Evolutionary conservation across 768 basidiomycete species (phyloP), one percentile per base, ranked within the genome.

Genomic region (Phlebiopsis flavidoalba): DNA sequence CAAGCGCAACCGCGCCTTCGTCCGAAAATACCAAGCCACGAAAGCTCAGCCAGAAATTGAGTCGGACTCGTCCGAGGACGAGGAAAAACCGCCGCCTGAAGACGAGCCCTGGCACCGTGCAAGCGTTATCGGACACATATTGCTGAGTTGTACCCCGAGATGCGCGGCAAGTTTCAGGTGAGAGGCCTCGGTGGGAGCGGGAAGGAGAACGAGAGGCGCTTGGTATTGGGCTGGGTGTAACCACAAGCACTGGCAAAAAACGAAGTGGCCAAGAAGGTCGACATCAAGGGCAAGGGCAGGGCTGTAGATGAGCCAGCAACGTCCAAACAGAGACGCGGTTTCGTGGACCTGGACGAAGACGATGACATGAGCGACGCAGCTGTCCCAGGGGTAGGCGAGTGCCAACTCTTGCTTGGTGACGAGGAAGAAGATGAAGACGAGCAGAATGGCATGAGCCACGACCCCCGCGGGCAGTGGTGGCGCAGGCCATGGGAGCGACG

Each of bases 91-190:
- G 75, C 74, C 26, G 26, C 6, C 26, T n/a, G n/a, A 31, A 31
- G n/a, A 70, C 70, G 56, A 71, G 63, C 21, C 75, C 76, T n/a
- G 55, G 78, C 77, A 45, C 37, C 11, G 67, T 83, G 63, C 72
- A 73, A 19, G 70, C 73, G 24, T n/a, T 85, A 86, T 64, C 84
- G 80, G 36, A 67, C 75, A 15, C 85, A 85, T 64, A 72, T 86
- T 31, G 74, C 78, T 19, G 65, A 74, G 46, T 68, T 85, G 17
- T 75, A 81, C 46, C 78, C 54, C 37, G 54, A 55, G 37, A 53
- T 53, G 52, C 17, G 24, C 37, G 43, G 54, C 54, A 43, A 37
- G 36, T 22, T 22, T 24, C 22, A 11, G 50, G 50, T 33, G 26
- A 53, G 19, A 53, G 36, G 53, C 26, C 21, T 40, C 36, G 43